These are phyloP conservation scores for Diaporthe sp. DNA, from an alignment of 2,329 filamentous ascomycete species.

Conservation along the genomic window DNA sequence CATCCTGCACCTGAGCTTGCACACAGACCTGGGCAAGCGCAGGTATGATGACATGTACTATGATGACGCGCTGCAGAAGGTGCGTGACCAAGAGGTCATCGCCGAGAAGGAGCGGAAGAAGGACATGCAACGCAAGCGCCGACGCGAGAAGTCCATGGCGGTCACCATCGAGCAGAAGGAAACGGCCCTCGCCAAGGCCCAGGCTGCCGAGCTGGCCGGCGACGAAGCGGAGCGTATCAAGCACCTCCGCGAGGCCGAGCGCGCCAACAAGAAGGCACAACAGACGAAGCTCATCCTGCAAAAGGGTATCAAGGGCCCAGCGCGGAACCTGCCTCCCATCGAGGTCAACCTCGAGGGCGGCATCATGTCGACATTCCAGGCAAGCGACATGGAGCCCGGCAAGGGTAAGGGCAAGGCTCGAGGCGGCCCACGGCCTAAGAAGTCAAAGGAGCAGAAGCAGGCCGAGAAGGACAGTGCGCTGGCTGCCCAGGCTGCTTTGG, in stretches of 20 bases:
- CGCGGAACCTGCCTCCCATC: constrained; percentile 74
- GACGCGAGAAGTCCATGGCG: constrained; percentile 95
- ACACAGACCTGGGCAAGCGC: constrained; percentile 78
- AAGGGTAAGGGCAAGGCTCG: constrained; percentile 65
- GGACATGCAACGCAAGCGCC: constrained; percentile 98
- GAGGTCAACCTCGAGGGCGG: constrained; percentile 88
- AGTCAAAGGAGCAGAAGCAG: constrained; percentile 89
- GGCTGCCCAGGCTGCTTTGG: constrained; percentile 86
- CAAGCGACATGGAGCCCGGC: constrained; percentile 68
- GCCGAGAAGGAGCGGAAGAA: constrained; percentile 99
- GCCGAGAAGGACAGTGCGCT: constrained; percentile 85
- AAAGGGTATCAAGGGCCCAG: constrained; percentile 85
- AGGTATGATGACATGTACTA: constrained; percentile 84
- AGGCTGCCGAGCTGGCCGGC: constrained; percentile 68
- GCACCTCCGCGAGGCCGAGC: constrained; percentile 86
- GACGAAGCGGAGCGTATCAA: constrained; percentile 87
- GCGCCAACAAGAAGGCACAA: constrained; percentile 91
- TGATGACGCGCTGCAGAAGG: constrained; percentile 84
- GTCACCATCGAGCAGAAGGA: constrained; percentile 93
- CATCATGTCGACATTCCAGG: constrained; percentile 86
- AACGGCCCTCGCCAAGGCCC: constrained; percentile 81
- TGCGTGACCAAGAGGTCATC: constrained; percentile 88
- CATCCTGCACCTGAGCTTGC: constrained; percentile 73
- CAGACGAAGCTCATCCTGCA: constrained; percentile 90
- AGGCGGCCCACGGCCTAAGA: constrained; percentile 81